Percentiles rank a stretch among this genome's conserved stretches.
These are phyloP conservation scores for Pterula multifida DNA, from an alignment of 1,284 basidiomycete genomes.

Conservation along the genomic window DNA sequence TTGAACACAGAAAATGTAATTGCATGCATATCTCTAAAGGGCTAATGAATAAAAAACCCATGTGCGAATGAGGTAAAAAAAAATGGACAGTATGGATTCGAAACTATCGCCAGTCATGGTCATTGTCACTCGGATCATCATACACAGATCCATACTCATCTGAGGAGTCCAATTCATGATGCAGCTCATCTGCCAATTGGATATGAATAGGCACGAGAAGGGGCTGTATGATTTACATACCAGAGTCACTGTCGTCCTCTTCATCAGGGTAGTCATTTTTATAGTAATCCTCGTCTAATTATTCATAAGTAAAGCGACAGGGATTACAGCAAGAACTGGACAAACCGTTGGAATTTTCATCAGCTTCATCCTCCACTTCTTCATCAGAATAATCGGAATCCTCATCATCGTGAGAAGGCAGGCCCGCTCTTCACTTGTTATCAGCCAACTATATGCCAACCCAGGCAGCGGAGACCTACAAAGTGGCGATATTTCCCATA, in stretches of 20 bases:
- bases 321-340: constrained; percentile 1
- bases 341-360: constrained; percentile 72
- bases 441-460: constrained; percentile 3
- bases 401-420: constrained; percentile 39
- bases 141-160: background rate
- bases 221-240: background rate
- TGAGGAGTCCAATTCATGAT: background rate
- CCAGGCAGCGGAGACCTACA: constrained; percentile 29
- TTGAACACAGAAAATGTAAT: no score
- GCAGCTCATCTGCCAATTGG: background rate
- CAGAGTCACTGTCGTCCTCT: constrained; percentile 29
- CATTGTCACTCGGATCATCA: background rate
- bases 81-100: no score
- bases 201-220: background rate
- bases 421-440: constrained; percentile 36
- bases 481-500: constrained; percentile 47
- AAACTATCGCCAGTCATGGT: constrained; percentile 3
- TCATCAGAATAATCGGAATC: constrained; percentile 45
- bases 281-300: constrained; percentile 64
- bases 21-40: no score
- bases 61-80: no score
- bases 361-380: constrained; percentile 61
- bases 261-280: constrained; percentile 75
- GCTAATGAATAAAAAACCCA: no score
- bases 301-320: constrained; percentile 2